Conservation (phyloP, 192 early-diverging fungal genomes). For the Backusella tarrabulga region DNA sequence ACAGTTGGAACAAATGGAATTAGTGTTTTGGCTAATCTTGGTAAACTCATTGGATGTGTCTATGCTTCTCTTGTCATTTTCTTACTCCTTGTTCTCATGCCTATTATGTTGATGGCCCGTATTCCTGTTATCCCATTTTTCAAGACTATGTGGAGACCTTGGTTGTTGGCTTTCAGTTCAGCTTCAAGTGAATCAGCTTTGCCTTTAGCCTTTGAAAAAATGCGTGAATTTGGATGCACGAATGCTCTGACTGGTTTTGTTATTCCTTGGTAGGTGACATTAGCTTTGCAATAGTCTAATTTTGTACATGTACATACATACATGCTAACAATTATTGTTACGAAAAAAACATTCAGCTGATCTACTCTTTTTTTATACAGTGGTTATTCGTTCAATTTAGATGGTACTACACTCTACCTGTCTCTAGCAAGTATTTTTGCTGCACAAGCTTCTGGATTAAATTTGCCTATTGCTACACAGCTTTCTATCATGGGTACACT, state of each 20-base stretch:
- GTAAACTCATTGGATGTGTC: slow-evolving; percentile 65
- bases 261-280: slow-evolving; percentile 38
- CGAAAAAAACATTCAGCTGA: background rate
- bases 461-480: slow-evolving; percentile 53
- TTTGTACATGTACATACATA: too few species aligned
- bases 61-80: slow-evolving; percentile 60
- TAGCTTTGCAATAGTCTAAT: background rate
- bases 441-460: slow-evolving; percentile 57
- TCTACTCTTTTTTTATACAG: slow-evolving; percentile 14
- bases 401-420: slow-evolving; percentile 72
- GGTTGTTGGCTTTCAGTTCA: slow-evolving; percentile 70
- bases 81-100: slow-evolving; percentile 51
- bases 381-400: slow-evolving; percentile 77
- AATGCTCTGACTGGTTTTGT: slow-evolving; percentile 64
- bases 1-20: slow-evolving; percentile 62
- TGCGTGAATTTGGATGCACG: slow-evolving; percentile 65
- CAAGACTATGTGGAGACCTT: slow-evolving; percentile 49
- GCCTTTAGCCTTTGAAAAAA: slow-evolving; percentile 65
- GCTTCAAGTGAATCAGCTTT: slow-evolving; percentile 73
- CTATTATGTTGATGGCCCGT: slow-evolving; percentile 51
- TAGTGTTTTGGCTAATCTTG: slow-evolving; percentile 50
- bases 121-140: slow-evolving; percentile 53
- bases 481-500: slow-evolving; percentile 63
- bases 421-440: slow-evolving; percentile 63
- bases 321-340: too few species aligned